Conservation (phyloP, 352 stramenopile species). For the Globisporangium cederbergense region DNA sequence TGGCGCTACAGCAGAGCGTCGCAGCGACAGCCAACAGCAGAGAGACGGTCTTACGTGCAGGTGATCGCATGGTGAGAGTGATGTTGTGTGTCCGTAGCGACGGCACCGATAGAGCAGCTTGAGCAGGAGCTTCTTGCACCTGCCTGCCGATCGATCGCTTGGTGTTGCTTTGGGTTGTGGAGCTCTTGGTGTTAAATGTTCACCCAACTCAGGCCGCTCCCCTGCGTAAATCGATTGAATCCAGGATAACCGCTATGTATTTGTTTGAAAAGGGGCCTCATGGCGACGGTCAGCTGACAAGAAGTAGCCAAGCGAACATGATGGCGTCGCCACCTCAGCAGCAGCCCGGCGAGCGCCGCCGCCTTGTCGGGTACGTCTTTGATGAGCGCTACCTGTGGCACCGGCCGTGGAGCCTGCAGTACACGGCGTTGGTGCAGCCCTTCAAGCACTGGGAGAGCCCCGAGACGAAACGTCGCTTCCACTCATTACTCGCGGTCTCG, state of each 20-base stretch:
- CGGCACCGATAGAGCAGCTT: neutral
- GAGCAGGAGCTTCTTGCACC: too few species aligned
- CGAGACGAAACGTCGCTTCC: conserved; percentile 80
- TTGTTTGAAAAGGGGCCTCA: neutral
- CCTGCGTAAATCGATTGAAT: neutral
- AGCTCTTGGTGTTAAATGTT: neutral
- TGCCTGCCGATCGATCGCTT: neutral
- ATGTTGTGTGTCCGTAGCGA: neutral
- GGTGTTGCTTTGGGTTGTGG: neutral
- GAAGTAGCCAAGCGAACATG: too few species aligned
- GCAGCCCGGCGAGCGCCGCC: neutral
- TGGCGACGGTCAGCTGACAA: too few species aligned
- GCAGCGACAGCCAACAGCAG: neutral
- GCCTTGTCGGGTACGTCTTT: conserved; percentile 66
- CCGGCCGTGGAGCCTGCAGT: conserved; percentile 44
- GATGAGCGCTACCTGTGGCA: conserved; percentile 85
- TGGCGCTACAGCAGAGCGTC: neutral
- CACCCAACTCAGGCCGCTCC: neutral
- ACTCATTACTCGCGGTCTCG: conserved; percentile 71
- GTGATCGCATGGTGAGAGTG: neutral
- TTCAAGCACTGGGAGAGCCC: conserved; percentile 77
- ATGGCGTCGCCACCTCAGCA: neutral
- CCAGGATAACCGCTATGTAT: neutral
- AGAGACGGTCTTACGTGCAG: neutral
- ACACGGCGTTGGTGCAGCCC: conserved; percentile 50